These are phyloP conservation scores for Tricholoma matsutake DNA, from an alignment of 768 basidiomycete genomes.

Conservation along the genomic window DNA sequence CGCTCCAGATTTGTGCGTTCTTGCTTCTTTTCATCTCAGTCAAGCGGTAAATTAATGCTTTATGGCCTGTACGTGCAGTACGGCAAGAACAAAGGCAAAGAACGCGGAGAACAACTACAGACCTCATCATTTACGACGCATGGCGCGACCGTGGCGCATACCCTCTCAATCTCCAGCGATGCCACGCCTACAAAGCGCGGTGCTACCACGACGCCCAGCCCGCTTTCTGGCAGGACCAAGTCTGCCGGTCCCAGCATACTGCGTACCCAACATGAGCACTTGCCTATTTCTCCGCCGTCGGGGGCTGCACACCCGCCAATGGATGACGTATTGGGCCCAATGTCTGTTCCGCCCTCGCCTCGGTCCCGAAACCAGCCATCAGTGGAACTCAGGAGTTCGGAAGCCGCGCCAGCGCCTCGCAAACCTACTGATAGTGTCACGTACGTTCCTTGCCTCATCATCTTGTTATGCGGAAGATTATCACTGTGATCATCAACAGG, in stretches of 20 bases:
- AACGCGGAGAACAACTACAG: conserved; percentile 37
- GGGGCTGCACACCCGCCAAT: conserved; percentile 12
- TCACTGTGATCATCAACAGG: conserved; percentile 38
- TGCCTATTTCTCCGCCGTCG: conserved; percentile 20
- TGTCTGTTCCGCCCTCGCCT: conserved; percentile 17
- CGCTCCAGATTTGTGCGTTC: conserved; percentile 58
- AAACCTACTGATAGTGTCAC: conserved; percentile 51
- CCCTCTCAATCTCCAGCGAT: conserved; percentile 32
- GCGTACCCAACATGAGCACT: conserved; percentile 20
- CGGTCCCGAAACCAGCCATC: conserved; percentile 14
- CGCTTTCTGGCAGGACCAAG: conserved; percentile 20
- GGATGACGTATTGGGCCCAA: conserved; percentile 7
- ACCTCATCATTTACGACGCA: conserved; percentile 30
- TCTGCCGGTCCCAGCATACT: conserved; percentile 25
- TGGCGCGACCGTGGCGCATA: conserved; percentile 34
- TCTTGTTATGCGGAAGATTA: not conserved
- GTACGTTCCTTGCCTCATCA: conserved; percentile 34
- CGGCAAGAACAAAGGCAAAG: conserved; percentile 57
- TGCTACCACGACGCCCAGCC: conserved; percentile 20
- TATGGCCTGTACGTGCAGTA: conserved; percentile 35
- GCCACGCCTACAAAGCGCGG: conserved; percentile 4
- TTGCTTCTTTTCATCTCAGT: conserved; percentile 15
- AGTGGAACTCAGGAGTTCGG: conserved; percentile 22
- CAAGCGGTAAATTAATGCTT: conserved; percentile 12
- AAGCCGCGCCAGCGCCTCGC: conserved; percentile 24